Evolutionary conservation across 768 basidiomycete genomes (phyloP), one percentile per base, ranked within the genome.

Genomic region (Lactarius pseudohatsudake): DNA sequence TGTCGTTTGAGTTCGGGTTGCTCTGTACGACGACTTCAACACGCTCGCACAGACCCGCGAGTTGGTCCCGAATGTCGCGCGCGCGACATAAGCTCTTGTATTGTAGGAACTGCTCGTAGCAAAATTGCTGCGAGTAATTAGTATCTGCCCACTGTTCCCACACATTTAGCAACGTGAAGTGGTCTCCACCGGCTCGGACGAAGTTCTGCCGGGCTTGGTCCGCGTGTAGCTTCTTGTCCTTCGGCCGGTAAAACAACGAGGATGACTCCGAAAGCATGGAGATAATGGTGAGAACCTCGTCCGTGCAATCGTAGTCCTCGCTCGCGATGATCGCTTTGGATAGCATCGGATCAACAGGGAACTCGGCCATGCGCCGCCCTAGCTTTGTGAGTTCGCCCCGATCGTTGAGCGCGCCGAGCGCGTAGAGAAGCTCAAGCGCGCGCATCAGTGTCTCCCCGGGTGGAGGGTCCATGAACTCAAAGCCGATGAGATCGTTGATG

Each of bases 131-230:
- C 26, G 94, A 96, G 75, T 95, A 98, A 73, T 94, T 94, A 28
- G 96, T 93, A 69, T 99, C 97, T 22, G 92, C 92, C 97, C 97
- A 99, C 74, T 98, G 96, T 75, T 98, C 96, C 91, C 95, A 98
- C 15, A 98, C 94, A 75, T 98, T 98, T 32, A 99, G 82, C 28
- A 99, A 78, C 7, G 96, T 98, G 75, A 98, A 99, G 78, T 98
- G 97, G 73, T 99, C 97, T 28, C 97, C 97, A 34, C 97, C 96
- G 0, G 92, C 81, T 58, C 94, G 93, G 65, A 96, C 88, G 75
- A 99, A 99, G 75, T 98, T 98, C 76, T 96, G 92, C 64, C 96
- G 86, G 4, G 97, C 97, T 79, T 98, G 95, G 73, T 99, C 96
- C 16, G 97, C 97, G 73, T 98, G 94, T 59, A 95, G 78, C 74